Base-by-base conservation (phyloP, 1,284 basidiomycete species). In the Neonothopanus nambi region DNA sequence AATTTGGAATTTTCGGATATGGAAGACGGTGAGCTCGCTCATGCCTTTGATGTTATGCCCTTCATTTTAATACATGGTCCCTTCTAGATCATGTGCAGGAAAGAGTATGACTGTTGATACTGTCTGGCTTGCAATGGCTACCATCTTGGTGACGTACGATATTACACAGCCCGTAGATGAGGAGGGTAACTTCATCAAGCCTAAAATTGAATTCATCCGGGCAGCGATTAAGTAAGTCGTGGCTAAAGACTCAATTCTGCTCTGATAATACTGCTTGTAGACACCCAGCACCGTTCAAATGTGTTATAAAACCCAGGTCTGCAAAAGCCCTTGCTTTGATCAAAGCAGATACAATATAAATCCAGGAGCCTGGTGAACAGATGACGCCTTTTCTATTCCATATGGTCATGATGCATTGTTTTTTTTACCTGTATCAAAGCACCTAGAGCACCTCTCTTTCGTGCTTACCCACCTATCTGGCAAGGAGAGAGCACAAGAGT, bases 1-100 rank as follows among this genome's bases (percentile, higher is more conserved):
- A n/a, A n/a, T n/a, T n/a, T 21, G 38, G 54, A 12, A 33, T 57
- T 23, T 62, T 60, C 43, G 60, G 62, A 5, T 59, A 60, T 38
- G 59, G 61, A 38, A 52, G 60, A 46, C 52, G 58, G 55, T 59
- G 13, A n/a, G n/a, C n/a, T n/a, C 3, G 13, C 8, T 11, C 8
- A 33, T 33, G 9, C 30, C 13, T 33, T 13, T 9, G 30, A 5
- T n/a, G 30, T 33, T 13, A 9, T 33, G 30, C 9, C 4, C 9
- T 9, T 33, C 11, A 11, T 28, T 28, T 5, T 33, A 11, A 13
- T 2, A 11, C 8, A 33, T 33, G 13, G 9, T 9, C 13, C 4
- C 30, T 33, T n/a, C n/a, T 9, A 33, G 30, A 13, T 33, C 30
- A 11, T 33, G 30, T 33, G 30, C 30, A 13, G 30, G 30, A 11